Evolutionary conservation across 805 yeast genomes (phyloP), one percentile per base, ranked within the genome.

Genomic region (Yarrowia divulgata): DNA sequence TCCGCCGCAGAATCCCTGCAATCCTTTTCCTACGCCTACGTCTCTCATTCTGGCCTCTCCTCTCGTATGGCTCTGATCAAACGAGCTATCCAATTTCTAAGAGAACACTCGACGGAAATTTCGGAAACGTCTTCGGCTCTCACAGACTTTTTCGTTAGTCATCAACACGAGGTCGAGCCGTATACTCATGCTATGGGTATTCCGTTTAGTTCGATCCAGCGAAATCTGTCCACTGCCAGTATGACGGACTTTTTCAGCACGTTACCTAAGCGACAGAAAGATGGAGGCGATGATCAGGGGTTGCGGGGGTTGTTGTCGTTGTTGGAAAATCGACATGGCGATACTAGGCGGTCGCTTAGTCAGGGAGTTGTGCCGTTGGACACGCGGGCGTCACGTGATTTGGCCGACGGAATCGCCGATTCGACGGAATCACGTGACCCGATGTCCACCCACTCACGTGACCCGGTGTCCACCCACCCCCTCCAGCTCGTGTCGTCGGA

Each of bases 1-100:
- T 62, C 55, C 12, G 67, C 68, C 1, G 42, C 68, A 3, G 73
- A 69, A 73, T 90, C 95, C 13, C 86, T 95, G 0, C 93, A 90
- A 76, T 90, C 96, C 1, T 91, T 90, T 75, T 90, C 97, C 0
- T 91, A 91, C 76, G 91, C 95, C 2, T 90, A 90, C 68, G 79
- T 91, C 69, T 88, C 94, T 0, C 95, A 93, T 10, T 90, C 90
- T 75, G 89, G 96, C 0, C 78, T 91, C 69, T 91, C 95, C 0
- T 84, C 90, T 60, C 81, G 97, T 69, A 78, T 91, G 71, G 88
- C 88, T 69, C 93, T 90, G 16, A 80, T 91, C 73, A 90, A 88
- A 75, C 80, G 95, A 72, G 89, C 96, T 7, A 78, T 91, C 67
- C 92, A 91, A 76, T 89, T 91, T 50, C 79, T 91, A 48, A 80